Evolutionary conservation across 1,284 basidiomycete species (phyloP), one percentile per base, ranked within the genome.

Genomic region (Cryptococcus wingfieldii): DNA sequence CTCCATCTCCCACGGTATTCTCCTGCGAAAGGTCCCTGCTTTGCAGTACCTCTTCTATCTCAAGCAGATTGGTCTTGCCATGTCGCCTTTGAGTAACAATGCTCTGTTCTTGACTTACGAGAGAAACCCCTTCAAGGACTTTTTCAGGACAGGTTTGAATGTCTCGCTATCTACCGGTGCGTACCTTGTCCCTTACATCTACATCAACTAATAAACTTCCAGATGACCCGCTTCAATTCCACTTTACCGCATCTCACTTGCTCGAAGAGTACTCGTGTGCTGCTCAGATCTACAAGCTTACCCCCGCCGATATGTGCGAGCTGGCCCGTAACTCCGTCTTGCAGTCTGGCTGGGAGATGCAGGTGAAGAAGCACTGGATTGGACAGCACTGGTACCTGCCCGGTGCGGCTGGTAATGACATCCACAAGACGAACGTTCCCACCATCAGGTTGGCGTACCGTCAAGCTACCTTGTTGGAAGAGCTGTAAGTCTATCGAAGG

Each of bases 311-410:
- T 64, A 83, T 83, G 82, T 83, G 82, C 47, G 95, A 99, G 78
- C 83, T 98, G 27, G 95, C 96, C 18, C 85, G 95, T 47, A 98
- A 98, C 78, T 94, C 90, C 2, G 95, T 98, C 38, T 81, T 92
- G 52, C 96, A 98, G 75, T 93, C 89, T 63, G 96, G 96, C 1
- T 99, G 98, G 77, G 96, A 99, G 78, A 98, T 98, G 92, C 89
- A 96, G 75, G 78, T 98, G 69, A 98, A 98, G 79, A 86, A 92
- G 14, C 96, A 97, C 76, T 98, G 96, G 95, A 80, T 96, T 4
- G 92, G 93, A 0, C 82, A 87, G 60, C 79, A 88, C 60, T 98
- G 91, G 88, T 95, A 91, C 74, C 79, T 90, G 27, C 88, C 90
- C 5, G 92, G 92, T 28, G 84, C 87, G 2, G 84, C 84, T 9